A percentile compares a stretch with the other conserved stretches of the same genome.
phyloP scores from a whole-genome alignment of 2,329 filamentous ascomycete species.

The Metarhizium rileyi region DNA sequence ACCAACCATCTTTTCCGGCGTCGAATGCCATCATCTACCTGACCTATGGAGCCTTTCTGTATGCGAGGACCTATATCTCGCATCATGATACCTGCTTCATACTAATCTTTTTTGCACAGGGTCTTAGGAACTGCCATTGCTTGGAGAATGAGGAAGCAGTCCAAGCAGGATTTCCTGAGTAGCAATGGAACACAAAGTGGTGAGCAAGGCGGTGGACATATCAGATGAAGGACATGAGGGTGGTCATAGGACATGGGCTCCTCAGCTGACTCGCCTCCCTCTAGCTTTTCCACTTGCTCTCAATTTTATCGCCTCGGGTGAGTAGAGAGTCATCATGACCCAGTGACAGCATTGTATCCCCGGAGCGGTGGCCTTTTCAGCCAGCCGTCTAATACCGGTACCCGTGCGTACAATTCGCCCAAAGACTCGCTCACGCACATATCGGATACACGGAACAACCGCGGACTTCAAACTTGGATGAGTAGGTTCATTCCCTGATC shows the following conservation, averaged over 20 bases:
- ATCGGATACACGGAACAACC: not conserved
- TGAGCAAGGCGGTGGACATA: slow-evolving; percentile 44
- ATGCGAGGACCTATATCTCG: slow-evolving; percentile 20
- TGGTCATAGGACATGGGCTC: not conserved
- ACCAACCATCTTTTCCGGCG: slow-evolving; percentile 62
- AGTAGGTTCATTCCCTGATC: slow-evolving; percentile 34
- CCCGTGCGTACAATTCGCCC: not conserved
- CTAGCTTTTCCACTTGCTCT: slow-evolving; percentile 70
- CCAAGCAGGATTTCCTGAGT: slow-evolving; percentile 61
- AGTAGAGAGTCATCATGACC: slow-evolving; percentile 38
- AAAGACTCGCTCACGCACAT: not conserved
- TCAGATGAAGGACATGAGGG: not conserved
- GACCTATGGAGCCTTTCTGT: slow-evolving; percentile 72
- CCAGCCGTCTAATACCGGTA: not conserved
- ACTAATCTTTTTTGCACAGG: slow-evolving; percentile 30
- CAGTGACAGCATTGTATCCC: slow-evolving; percentile 19
- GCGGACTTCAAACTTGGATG: slow-evolving; percentile 5
- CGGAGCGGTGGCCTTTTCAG: slow-evolving; percentile 49
- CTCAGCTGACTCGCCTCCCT: not conserved
- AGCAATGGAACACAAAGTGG: slow-evolving; percentile 78
- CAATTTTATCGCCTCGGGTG: slow-evolving; percentile 88
- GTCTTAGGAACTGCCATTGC: slow-evolving; percentile 51
- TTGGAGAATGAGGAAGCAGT: slow-evolving; percentile 51
- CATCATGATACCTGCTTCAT: not conserved
- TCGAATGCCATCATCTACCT: slow-evolving; percentile 79